phyloP scores from a whole-genome alignment of 495 filamentous ascomycete species.

The Achaetomiella virescens region DNA sequence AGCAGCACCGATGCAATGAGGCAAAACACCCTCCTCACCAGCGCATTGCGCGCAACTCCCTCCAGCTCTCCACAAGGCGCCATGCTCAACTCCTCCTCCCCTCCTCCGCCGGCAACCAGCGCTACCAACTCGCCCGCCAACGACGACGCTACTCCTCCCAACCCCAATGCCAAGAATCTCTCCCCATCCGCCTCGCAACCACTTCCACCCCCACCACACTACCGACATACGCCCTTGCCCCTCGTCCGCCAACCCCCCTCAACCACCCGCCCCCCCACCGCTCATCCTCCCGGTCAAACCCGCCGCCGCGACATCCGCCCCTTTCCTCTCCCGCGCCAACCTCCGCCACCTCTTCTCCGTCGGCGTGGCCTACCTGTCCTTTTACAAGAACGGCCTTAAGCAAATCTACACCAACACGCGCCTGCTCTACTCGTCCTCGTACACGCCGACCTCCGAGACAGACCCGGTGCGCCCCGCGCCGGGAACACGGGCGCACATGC shows the following conservation, averaged over 20 bases:
- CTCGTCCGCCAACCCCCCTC: constrained; percentile 50
- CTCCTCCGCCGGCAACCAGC: neutral
- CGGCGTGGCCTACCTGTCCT: constrained; percentile 58
- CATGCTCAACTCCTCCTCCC: neutral
- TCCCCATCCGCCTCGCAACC: neutral
- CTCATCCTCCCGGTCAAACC: constrained; percentile 48
- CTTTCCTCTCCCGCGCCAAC: constrained; percentile 19
- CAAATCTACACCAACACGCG: constrained; percentile 54
- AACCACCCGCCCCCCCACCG: constrained; percentile 52
- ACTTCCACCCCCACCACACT: neutral
- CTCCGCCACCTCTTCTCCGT: constrained; percentile 41
- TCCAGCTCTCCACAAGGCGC: neutral
- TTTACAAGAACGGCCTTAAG: constrained; percentile 82
- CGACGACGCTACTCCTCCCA: neutral
- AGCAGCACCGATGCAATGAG: neutral
- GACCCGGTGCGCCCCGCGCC: neutral
- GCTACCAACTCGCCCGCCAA: neutral
- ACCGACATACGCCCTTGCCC: constrained; percentile 8
- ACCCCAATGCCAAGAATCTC: neutral
- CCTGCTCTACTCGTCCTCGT: constrained; percentile 17
- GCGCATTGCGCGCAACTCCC: constrained; percentile 6
- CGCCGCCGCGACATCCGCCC: constrained; percentile 26
- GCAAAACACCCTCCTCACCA: neutral
- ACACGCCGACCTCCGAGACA: constrained; percentile 14
- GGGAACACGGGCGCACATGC: constrained; percentile 22